Evolutionary conservation across 768 basidiomycete genomes (phyloP).

Genomic region (Phanerochaete sordida): DNA sequence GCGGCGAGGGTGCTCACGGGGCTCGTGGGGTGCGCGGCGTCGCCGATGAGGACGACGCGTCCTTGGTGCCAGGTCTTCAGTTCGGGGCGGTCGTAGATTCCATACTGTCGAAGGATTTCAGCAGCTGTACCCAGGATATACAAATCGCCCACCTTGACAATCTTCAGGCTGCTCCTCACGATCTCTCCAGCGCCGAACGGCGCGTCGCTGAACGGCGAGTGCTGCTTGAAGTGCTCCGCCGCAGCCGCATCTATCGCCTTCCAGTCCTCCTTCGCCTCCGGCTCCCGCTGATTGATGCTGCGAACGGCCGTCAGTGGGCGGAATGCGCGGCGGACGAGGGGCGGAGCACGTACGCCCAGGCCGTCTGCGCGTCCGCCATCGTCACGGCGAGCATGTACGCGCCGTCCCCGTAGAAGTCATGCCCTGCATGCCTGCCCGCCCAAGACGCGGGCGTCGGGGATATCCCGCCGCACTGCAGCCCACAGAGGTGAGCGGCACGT

Average conservation of each 20-base stretch:
- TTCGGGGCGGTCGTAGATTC: conserved; percentile 43
- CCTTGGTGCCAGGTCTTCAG: conserved; percentile 38
- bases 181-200: conserved; percentile 25
- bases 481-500: not conserved
- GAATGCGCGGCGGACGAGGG: not conserved
- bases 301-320: not conserved
- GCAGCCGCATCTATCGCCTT: conserved; percentile 25
- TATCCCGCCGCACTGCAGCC: not conserved
- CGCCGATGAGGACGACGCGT: conserved; percentile 40
- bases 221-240: conserved; percentile 17
- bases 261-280: conserved; percentile 39
- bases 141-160: conserved; percentile 26
- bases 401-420: conserved; percentile 35
- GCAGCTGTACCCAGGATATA: not conserved
- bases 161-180: conserved; percentile 19
- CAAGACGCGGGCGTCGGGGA: not conserved
- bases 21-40: conserved; percentile 45
- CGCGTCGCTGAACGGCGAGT: conserved; percentile 21
- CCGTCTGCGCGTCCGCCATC: conserved; percentile 23
- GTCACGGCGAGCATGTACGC: conserved; percentile 35
- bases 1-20: conserved; percentile 29
- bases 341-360: not conserved
- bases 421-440: conserved; percentile 14
- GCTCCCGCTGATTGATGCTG: conserved; percentile 33
- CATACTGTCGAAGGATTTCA: conserved; percentile 27